A percentile compares a stretch with the other conserved stretches of the same genome.
phyloP scores from a whole-genome alignment of 305 asterid genomes.

The Caryopteris hybrid region DNA sequence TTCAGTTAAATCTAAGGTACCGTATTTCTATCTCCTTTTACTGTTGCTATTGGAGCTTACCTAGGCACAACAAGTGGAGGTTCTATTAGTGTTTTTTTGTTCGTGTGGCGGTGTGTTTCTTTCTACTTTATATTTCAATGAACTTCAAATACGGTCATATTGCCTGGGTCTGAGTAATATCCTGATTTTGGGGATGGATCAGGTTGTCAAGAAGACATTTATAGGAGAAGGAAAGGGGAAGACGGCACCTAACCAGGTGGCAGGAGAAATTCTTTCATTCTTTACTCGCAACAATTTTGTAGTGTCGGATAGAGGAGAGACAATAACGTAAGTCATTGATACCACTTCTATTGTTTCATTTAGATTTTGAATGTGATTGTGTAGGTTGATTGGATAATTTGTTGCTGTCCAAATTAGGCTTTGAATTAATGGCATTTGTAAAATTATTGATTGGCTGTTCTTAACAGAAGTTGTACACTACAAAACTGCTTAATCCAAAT shows the following conservation, averaged over 20 bases:
- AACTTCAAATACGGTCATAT: neutral
- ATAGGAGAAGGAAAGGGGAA: slow-evolving; percentile 48
- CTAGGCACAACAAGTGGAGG: neutral
- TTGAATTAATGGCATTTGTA: neutral
- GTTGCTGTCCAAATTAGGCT: neutral
- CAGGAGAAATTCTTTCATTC: slow-evolving; percentile 86
- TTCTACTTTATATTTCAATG: neutral
- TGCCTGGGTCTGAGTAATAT: neutral
- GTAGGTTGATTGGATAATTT: neutral
- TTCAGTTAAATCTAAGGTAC: slow-evolving; percentile 92
- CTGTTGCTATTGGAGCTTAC: neutral
- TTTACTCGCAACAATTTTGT: slow-evolving; percentile 81
- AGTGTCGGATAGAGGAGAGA: slow-evolving; percentile 79
- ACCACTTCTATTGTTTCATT: neutral
- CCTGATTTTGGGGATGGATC: slow-evolving; percentile 16
- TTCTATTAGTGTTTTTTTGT: neutral
- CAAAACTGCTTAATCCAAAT: neutral
- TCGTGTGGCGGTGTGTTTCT: neutral
- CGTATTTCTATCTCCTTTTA: neutral
- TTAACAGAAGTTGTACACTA: neutral
- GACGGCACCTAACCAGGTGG: slow-evolving; percentile 63
- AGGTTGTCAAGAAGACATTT: slow-evolving; percentile 89
- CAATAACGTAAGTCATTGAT: slow-evolving; percentile 63
- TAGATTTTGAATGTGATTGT: neutral
- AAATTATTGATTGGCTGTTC: neutral